These are phyloP conservation scores for Phylloboletellus chloephorus DNA, from an alignment of 1,284 basidiomycete genomes.

Conservation along the genomic window DNA sequence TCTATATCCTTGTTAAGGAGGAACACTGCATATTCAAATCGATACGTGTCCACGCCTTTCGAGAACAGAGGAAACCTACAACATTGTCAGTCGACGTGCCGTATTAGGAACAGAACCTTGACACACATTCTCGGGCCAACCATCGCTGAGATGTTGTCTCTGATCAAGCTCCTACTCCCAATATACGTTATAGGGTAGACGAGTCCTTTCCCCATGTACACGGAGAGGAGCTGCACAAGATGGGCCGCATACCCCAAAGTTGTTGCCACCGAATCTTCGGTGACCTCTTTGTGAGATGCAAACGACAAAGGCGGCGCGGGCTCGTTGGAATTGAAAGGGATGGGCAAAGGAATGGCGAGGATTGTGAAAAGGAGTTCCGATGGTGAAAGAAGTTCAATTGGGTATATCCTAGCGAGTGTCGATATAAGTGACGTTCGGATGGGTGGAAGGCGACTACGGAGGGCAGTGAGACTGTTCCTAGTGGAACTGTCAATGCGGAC, in stretches of 20 bases:
- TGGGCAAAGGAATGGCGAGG: conserved; percentile 77
- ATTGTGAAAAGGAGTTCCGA: conserved; percentile 83
- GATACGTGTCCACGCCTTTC: conserved; percentile 90
- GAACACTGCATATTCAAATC: conserved; percentile 98
- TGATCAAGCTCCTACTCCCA: conserved; percentile 82
- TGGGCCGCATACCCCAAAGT: conserved; percentile 87
- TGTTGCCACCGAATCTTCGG: conserved; percentile 79
- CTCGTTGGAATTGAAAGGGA: conserved; percentile 69
- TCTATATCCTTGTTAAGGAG: conserved; percentile 97
- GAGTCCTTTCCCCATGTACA: conserved; percentile 73
- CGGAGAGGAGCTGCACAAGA: conserved; percentile 72
- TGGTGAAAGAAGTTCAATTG: conserved; percentile 79
- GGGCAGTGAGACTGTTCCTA: conserved; percentile 43
- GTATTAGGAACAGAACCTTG: conserved; percentile 5
- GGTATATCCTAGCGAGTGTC: conserved; percentile 77
- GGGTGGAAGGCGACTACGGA: conserved; percentile 48
- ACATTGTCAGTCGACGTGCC: conserved; percentile 12
- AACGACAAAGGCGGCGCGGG: conserved; percentile 81
- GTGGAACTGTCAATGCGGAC: conserved; percentile 6
- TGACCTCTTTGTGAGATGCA: conserved; percentile 62
- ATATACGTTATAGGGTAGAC: conserved; percentile 87
- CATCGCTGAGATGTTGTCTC: conserved; percentile 89
- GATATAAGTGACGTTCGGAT: conserved; percentile 67
- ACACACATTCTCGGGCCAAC: conserved; percentile 86
- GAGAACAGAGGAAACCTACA: conserved; percentile 89